Evolutionary conservation across 106 monocot species (phyloP).

Genomic region (Apostasia shenzhenica): DNA sequence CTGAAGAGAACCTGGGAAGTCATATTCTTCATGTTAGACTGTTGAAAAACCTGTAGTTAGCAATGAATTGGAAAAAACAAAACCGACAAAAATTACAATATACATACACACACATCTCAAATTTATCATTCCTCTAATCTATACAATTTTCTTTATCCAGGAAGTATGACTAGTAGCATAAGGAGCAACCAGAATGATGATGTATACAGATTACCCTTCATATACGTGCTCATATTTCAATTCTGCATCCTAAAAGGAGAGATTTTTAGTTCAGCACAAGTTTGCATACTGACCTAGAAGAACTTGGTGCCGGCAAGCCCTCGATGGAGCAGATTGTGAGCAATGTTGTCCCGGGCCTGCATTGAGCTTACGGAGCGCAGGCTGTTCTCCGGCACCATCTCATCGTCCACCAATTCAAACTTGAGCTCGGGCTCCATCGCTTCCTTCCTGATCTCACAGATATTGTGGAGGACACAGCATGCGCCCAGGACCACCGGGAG

Average conservation of each 20-base stretch:
- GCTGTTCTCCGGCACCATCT: slow-evolving; percentile 50
- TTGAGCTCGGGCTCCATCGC: slow-evolving; percentile 43
- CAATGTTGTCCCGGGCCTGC: slow-evolving; percentile 52
- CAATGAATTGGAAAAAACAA: not conserved
- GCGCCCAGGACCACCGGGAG: slow-evolving; percentile 64
- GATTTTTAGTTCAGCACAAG: not conserved
- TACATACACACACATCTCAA: not conserved
- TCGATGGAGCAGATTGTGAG: slow-evolving; percentile 63
- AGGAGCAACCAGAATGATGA: not conserved
- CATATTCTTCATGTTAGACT: not conserved
- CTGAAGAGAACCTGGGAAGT: not conserved
- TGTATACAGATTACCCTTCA: not conserved
- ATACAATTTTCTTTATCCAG: not conserved
- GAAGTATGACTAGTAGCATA: not conserved
- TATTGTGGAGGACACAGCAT: slow-evolving; percentile 74
- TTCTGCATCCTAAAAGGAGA: not conserved
- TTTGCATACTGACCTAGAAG: slow-evolving; percentile 20
- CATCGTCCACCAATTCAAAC: slow-evolving; percentile 53
- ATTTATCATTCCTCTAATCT: not conserved
- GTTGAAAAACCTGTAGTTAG: not conserved
- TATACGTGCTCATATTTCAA: no score
- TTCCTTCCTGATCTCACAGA: slow-evolving; percentile 58
- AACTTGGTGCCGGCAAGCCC: slow-evolving; percentile 60
- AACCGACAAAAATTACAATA: not conserved
- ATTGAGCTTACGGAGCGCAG: slow-evolving; percentile 30